Evolutionary conservation across 2,329 filamentous ascomycete species (phyloP), one percentile per base, ranked within the genome.

Genomic region (Sporothrix curviconia): DNA sequence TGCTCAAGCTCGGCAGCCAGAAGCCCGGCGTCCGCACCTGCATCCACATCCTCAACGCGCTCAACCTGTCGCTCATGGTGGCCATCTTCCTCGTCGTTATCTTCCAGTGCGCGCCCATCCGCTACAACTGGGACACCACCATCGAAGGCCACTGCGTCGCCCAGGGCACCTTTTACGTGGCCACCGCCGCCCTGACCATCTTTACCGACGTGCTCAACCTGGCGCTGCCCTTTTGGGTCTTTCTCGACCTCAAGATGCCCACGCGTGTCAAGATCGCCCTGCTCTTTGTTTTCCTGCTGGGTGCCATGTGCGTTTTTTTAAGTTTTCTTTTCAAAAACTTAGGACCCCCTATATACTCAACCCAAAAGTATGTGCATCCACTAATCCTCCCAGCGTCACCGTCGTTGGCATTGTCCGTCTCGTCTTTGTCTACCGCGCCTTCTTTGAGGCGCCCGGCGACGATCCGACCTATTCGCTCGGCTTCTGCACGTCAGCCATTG

Each of bases 121-220:
- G 65, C 9, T 75, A 70, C 60, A 72, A 72, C 63, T 80, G 77
- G 77, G 56, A 77, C 60, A 66, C 69, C 8, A 67, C 75, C 46
- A 65, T 68, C 22, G 65, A 65, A 3, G 71, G 74, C 28, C 68
- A 66, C 28, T 78, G 74, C 66, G 61, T 69, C 30, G 57, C 67
- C 50, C 64, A 66, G 46, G 61, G 64, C 14, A 25, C 64, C 5
- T 60, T 69, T 3, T 69, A 66, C 58, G 64, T 70, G 22, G 68
- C 69, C 54, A 69, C 66, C 3, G 71, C 76, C 1, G 69, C 61
- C 0, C 66, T 77, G 50, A 77, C 75, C 55, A 77, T 79, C 30
- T 59, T 69, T 0, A 70, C 75, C 22, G 76, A 80, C 60, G 17
- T 75, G 4, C 63, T 71, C 50, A 74, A 76, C 50, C 68, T 78